Conservation (phyloP, 2,329 filamentous ascomycete species). For the Penicillium sp. region DNA sequence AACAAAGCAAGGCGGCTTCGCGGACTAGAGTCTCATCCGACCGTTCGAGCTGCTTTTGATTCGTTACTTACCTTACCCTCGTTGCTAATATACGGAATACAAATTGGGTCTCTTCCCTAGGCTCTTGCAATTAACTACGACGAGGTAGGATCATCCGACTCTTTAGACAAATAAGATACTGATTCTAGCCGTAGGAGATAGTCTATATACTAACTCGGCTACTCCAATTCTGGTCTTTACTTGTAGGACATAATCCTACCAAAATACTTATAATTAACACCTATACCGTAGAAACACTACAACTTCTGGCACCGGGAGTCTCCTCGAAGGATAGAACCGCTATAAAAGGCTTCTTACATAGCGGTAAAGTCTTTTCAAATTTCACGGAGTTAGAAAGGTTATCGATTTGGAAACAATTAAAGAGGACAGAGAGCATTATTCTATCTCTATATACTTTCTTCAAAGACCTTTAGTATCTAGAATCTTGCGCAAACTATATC, state of each 20-base stretch:
- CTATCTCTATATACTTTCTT: slow-evolving; percentile 23
- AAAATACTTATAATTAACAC: not conserved
- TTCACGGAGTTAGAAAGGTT: not conserved
- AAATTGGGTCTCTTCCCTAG: not conserved
- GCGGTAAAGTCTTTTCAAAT: not conserved
- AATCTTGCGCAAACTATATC: slow-evolving; percentile 11
- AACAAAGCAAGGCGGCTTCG: slow-evolving; percentile 18
- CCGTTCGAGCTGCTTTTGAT: slow-evolving; percentile 8
- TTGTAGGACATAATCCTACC: not conserved
- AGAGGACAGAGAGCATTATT: not conserved
- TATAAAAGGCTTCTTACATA: not conserved
- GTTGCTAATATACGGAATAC: slow-evolving; percentile 1
- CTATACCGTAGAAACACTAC: not conserved
- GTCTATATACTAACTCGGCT: not conserved
- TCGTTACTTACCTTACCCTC: slow-evolving; percentile 2
- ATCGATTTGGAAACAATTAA: not conserved
- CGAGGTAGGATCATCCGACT: not conserved
- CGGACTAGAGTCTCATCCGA: slow-evolving; percentile 9
- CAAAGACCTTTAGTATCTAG: slow-evolving; percentile 19
- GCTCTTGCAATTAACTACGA: not conserved
- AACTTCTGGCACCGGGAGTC: not conserved
- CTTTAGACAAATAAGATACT: too few species aligned
- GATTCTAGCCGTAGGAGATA: not conserved
- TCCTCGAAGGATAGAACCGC: not conserved
- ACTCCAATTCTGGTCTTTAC: not conserved